Conservation (phyloP, 345 rosid genomes). For the Murraya koenigii region DNA sequence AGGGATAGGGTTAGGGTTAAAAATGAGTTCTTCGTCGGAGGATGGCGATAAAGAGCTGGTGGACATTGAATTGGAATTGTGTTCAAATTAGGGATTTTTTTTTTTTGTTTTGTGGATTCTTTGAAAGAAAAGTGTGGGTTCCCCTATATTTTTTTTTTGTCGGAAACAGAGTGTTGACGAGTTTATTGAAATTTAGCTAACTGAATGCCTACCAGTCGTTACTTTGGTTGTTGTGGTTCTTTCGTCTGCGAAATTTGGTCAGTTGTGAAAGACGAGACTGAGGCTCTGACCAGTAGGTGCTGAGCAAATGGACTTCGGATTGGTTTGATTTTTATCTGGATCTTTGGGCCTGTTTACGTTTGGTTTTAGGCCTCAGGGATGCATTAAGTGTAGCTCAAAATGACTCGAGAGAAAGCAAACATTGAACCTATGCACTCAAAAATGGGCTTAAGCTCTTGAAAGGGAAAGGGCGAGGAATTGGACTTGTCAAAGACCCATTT, state of each 20-base stretch:
- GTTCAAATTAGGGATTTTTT: neutral
- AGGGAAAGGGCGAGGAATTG: too few relatives aligned
- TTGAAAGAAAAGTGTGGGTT: neutral
- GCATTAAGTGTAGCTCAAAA: neutral
- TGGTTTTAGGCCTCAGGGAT: neutral
- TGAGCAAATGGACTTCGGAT: neutral
- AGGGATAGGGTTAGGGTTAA: constrained; percentile 10
- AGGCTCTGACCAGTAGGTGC: neutral
- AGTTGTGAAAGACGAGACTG: neutral
- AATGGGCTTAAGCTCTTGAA: too few relatives aligned
- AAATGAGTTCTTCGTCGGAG: constrained; percentile 18
- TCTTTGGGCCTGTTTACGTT: neutral
- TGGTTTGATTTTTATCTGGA: neutral
- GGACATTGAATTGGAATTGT: constrained; percentile 11
- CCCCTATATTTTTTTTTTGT: too few relatives aligned
- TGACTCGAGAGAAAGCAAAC: too few relatives aligned
- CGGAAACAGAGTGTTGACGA: neutral
- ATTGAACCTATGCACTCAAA: neutral
- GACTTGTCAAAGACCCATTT: too few relatives aligned
- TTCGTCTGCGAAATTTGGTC: neutral
- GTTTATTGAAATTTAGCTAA: neutral
- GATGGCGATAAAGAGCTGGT: constrained; percentile 13
- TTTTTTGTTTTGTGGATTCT: too few relatives aligned
- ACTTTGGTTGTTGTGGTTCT: neutral
- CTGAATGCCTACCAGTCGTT: neutral